A percentile compares a stretch with the other conserved stretches of the same genome.
These are phyloP conservation scores for Blastocystis sp. DNA, from an alignment of 352 stramenopile genomes.

Conservation along the genomic window DNA sequence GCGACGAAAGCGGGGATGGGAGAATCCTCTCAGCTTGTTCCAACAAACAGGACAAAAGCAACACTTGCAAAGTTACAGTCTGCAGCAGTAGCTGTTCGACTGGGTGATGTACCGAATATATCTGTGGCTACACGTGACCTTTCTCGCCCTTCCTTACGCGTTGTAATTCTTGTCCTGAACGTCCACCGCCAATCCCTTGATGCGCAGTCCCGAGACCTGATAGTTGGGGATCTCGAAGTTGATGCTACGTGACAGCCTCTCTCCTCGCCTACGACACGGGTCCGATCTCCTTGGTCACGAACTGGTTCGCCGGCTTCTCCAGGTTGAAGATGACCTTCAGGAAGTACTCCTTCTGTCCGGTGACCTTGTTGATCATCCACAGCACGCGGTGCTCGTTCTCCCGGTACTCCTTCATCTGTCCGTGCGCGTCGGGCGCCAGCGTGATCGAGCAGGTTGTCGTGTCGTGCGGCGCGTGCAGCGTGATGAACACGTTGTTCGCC, in stretches of 20 bases:
- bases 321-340: constrained; percentile 78
- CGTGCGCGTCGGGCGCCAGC: constrained; percentile 60
- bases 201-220: constrained; percentile 92
- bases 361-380: constrained; percentile 90
- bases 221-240: constrained; percentile 99
- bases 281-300: constrained; percentile 31
- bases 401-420: constrained; percentile 83
- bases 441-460: constrained; percentile 57
- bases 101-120: constrained; percentile 98
- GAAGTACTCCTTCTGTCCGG: constrained; percentile 81
- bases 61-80: constrained; percentile 70
- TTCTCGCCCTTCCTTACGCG: constrained; percentile 61
- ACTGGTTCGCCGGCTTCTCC: constrained; percentile 49
- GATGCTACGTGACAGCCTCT: constrained; percentile 64
- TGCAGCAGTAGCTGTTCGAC: constrained; percentile 88
- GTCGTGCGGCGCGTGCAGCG: constrained; percentile 48
- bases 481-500: constrained; percentile 58
- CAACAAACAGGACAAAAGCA: constrained; percentile 12
- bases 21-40: neutral
- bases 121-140: constrained; percentile 64
- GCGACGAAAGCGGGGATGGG: neutral
- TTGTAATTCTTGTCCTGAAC: constrained; percentile 91
- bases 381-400: constrained; percentile 84
- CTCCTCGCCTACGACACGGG: neutral
- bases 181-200: constrained; percentile 90